phyloP scores from a whole-genome alignment of 116 monocot species.

The Iris pallida region DNA sequence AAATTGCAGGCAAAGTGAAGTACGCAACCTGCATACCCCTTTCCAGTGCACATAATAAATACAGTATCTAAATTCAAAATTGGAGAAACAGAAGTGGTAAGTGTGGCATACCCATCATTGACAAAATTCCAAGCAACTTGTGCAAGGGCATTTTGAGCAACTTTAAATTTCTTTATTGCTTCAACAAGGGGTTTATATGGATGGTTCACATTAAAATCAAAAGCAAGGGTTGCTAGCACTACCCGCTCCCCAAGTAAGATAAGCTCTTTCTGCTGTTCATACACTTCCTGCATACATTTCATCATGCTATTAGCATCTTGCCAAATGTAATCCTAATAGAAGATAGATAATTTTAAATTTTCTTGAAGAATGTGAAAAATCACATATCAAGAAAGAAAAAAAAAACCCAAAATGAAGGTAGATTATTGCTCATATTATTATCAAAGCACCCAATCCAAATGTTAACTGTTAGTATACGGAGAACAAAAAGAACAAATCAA shows the following conservation, averaged over 20 bases:
- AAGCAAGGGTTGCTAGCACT: slow-evolving; percentile 22
- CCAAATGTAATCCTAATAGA: too few species aligned
- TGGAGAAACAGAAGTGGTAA: slow-evolving; percentile 6
- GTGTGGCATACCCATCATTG: slow-evolving; percentile 19
- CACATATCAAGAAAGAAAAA: too few species aligned
- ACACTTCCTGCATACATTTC: slow-evolving; percentile 13
- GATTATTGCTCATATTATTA: too few species aligned
- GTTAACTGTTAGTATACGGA: too few species aligned
- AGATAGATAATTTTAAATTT: too few species aligned
- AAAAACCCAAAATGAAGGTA: too few species aligned
- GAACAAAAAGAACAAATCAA: too few species aligned
- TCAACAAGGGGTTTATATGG: slow-evolving; percentile 30
- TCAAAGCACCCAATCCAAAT: too few species aligned
- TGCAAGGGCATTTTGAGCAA: slow-evolving; percentile 23
- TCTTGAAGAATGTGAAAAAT: too few species aligned
- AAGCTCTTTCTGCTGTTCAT: slow-evolving; percentile 29
- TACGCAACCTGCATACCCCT: slow-evolving; percentile 66
- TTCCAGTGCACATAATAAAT: slow-evolving; percentile 29
- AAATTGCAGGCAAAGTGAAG: slow-evolving; percentile 83
- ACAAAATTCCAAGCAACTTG: slow-evolving; percentile 37
- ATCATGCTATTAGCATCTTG: too few species aligned
- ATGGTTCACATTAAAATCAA: slow-evolving; percentile 26
- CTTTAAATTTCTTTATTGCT: slow-evolving; percentile 27
- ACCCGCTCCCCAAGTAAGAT: slow-evolving; percentile 25
- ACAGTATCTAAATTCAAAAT: slow-evolving; percentile 19